These are phyloP conservation scores for Zoysia matrella DNA, from an alignment of 202 grass and related monocot genomes.

Conservation along the genomic window DNA sequence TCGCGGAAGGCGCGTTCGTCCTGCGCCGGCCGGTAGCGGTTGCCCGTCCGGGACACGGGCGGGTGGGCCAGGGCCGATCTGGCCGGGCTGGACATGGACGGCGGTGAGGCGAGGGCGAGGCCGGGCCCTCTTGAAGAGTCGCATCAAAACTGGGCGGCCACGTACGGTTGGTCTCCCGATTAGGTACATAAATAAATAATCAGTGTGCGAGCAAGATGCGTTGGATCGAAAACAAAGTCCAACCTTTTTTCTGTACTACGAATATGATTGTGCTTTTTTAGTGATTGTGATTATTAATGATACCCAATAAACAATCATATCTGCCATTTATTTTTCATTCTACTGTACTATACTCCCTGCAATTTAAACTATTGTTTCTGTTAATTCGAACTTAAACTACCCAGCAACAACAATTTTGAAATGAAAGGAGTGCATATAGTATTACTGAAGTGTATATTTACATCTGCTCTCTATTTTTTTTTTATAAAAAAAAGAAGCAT, in stretches of 20 bases:
- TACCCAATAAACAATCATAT: background rate
- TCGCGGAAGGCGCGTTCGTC: slow-evolving; percentile 59
- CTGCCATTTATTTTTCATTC: no score
- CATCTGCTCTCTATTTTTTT: no score
- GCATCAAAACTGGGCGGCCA: background rate
- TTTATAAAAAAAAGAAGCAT: no score
- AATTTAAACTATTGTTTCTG: no score
- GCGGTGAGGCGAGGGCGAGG: background rate
- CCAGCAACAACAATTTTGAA: no score
- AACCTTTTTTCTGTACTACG: slow-evolving; percentile 21
- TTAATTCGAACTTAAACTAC: no score
- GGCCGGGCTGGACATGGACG: slow-evolving; percentile 25
- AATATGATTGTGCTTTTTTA: background rate
- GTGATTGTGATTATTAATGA: slow-evolving; percentile 21
- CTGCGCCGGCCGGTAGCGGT: slow-evolving; percentile 55
- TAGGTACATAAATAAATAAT: slow-evolving; percentile 58
- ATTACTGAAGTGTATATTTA: no score
- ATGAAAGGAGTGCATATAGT: no score
- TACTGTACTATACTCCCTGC: no score
- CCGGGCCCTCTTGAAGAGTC: background rate
- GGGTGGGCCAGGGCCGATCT: slow-evolving; percentile 27
- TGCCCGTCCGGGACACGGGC: background rate
- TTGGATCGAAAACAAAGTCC: slow-evolving; percentile 35
- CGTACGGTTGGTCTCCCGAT: background rate
- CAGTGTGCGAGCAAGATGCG: slow-evolving; percentile 13